A percentile compares a stretch with the other conserved stretches of the same genome.
Conservation (phyloP, 768 basidiomycete species). For the Psilocybe azurescens region DNA sequence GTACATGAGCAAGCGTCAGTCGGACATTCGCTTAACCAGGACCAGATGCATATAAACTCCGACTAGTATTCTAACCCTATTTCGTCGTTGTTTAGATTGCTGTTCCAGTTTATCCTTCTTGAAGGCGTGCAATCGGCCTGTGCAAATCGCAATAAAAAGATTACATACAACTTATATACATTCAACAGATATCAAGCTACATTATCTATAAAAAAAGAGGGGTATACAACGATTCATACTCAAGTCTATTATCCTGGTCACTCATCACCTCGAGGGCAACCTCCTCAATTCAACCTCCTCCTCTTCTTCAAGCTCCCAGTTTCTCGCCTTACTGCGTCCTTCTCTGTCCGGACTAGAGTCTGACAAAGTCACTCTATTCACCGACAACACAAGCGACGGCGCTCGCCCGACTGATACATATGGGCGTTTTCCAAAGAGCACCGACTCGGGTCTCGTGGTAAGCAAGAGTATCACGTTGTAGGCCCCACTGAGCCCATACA, state of each 20-base stretch:
- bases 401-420: constrained; percentile 11
- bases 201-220: not conserved
- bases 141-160: too few species aligned
- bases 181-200: too few species aligned
- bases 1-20: too few species aligned
- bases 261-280: constrained; percentile 17
- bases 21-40: too few species aligned
- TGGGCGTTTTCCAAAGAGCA: constrained; percentile 31
- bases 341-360: not conserved
- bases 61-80: too few species aligned
- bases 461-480: constrained; percentile 45
- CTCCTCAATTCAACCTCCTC: constrained; percentile 14
- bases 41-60: too few species aligned
- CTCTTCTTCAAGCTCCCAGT: too few species aligned
- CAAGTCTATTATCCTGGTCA: too few species aligned
- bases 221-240: not conserved
- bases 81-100: too few species aligned
- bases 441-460: constrained; percentile 37
- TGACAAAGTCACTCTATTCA: not conserved
- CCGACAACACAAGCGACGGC: constrained; percentile 12
- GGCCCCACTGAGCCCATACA: constrained; percentile 45
- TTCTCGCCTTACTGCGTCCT: not conserved
- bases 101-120: too few species aligned
- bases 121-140: too few species aligned
- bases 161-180: too few species aligned